Evolutionary conservation across 169 alveolate species (phyloP), one percentile per base, ranked within the genome.

Genomic region (Plasmodium yoelii): DNA sequence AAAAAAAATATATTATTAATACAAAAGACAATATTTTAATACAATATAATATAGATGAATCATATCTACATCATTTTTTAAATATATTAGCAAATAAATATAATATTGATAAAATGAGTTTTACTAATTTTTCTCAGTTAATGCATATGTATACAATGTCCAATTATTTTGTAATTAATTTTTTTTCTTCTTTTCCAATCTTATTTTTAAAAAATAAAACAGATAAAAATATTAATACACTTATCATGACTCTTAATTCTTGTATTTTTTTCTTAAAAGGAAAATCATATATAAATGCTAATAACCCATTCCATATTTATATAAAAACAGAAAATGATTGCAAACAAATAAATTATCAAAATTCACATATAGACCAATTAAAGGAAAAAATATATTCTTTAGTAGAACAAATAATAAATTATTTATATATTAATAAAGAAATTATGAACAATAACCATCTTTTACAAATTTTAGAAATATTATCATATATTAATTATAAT

Each of bases 91-190:
- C 24, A 24, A 59, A 86, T 57, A 86, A 86, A 34, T 86, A 86
- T 63, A 86, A 86, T 64, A 26, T 63, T 6, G 69, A 86, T 13
- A 69, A 63, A 73, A 69, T 86, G 24, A 69, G 63, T 69, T 86
- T 86, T 86, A 44, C 12, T 46, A 70, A 55, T 24, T 69, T 59
- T 49, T 86, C 75, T 55, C 56, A 39, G 24, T 7, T 86, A 53
- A 13, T 86, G 28, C 91, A 70, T 51, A 57, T 86, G 74, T 86
- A 86, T 39, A 86, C 87, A 59, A 86, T 86, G 75, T 86, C 87
- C 15, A 86, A 86, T 51, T 67, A 86, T 59, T 86, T 86, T 64
- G 74, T 86, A 15, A 55, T 57, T 53, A 42, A 68, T 59, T 59
- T 86, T 42, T 86, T 86, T 65, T 22, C 63, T 9, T 19, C 67